These are phyloP conservation scores for Fusarium bulbicola DNA, from an alignment of 2,329 filamentous ascomycete genomes.

Conservation along the genomic window DNA sequence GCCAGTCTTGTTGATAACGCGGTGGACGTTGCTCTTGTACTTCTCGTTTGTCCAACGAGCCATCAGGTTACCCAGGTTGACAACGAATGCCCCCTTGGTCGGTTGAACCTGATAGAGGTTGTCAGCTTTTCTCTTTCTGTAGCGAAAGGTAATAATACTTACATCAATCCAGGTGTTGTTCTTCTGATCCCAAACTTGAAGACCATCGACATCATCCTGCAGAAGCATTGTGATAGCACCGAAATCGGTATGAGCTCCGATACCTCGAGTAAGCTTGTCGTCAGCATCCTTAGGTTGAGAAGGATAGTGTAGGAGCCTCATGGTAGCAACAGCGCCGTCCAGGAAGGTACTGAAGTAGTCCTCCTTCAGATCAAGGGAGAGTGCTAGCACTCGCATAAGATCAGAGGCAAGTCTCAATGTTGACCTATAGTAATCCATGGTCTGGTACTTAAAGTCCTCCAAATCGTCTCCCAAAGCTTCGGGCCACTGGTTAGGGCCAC, in stretches of 20 bases:
- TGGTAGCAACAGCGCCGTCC: not conserved
- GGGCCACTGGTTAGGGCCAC: conserved; percentile 56
- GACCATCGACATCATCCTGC: conserved; percentile 59
- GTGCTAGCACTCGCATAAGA: conserved; percentile 54
- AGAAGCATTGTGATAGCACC: conserved; percentile 65
- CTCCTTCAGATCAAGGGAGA: conserved; percentile 11
- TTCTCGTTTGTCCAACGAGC: conserved; percentile 60
- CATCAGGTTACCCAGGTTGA: conserved; percentile 62
- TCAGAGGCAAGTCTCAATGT: conserved; percentile 52
- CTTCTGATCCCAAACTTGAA: conserved; percentile 59
- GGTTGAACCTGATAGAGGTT: not conserved
- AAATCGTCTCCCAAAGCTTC: conserved; percentile 49
- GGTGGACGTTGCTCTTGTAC: conserved; percentile 63
- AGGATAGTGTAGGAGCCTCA: conserved; percentile 58
- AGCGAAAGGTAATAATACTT: not conserved
- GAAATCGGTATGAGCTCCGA: conserved; percentile 64
- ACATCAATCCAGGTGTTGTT: conserved; percentile 55
- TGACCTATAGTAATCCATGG: conserved; percentile 52
- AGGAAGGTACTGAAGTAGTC: not conserved
- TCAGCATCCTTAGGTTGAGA: conserved; percentile 49
- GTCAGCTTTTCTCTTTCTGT: not conserved
- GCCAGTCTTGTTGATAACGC: conserved; percentile 62
- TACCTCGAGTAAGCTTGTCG: conserved; percentile 48
- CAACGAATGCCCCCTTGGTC: conserved; percentile 52
- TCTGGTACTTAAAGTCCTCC: conserved; percentile 49